Base-by-base conservation (phyloP, 495 filamentous ascomycete species). In the Podospora pseudopauciseta region DNA sequence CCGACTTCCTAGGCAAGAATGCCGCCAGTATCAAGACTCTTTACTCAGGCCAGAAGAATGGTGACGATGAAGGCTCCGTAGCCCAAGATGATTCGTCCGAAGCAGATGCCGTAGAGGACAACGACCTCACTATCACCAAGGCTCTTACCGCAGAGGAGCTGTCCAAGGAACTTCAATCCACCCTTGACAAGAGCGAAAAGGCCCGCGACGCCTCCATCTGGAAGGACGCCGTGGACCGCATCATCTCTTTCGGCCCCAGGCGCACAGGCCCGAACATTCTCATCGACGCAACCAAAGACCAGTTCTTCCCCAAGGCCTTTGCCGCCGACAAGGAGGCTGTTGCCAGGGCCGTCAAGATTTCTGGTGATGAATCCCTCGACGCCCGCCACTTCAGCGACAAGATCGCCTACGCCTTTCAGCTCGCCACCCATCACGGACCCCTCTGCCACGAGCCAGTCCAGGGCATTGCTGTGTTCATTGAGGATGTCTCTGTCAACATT, bases 371-470 rank as follows among this genome's bases (percentile, higher is more conserved):
- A 57, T 82, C 85, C n/a, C 79, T 91, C 6, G 84, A 87, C 20
- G 84, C 91, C 1, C 82, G 84, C 54, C 90, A 95, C 76, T 88
- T 98, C 71, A 88, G 87, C 73, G 95, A 97, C 83, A 97, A 96
- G 74, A 88, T 97, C 68, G 82, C 87, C 15, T 92, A 99, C 75
- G 92, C 91, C 58, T 98, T 98, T 85, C 95, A 99, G 75, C 86
- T 99, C 0, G 88, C 91, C n/a, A 97, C 90, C 16, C 85, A 86
- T 44, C 90, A 94, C 73, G 95, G 95, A 0, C 94, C 95, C 9
- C 85, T 99, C 49, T 98, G 96, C 78, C 85, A 92, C 73, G 95
- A 99, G 74, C 94, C 94, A 2, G 89, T 97, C 19, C 95, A 97
- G 82, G 95, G 96, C 49, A 83, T 96, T 2, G 95, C 93, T 28